phyloP scores from a whole-genome alignment of 176 grass and related monocot species.

The Zea luxurians region DNA sequence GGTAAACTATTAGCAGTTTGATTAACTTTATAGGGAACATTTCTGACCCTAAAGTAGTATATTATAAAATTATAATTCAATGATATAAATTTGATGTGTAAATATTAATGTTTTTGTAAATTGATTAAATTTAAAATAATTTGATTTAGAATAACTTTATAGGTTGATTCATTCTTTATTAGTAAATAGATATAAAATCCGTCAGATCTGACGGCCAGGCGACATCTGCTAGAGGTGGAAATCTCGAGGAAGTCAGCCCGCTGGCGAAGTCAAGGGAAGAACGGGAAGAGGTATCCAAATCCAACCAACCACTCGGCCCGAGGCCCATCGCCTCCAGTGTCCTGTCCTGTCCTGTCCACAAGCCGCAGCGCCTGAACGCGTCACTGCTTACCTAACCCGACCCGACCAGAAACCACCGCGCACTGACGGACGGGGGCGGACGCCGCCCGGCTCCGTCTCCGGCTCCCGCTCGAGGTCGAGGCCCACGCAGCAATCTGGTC shows the following conservation, averaged over 20 bases:
- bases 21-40: no score
- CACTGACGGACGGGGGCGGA: conserved; percentile 11
- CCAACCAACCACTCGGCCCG: neutral
- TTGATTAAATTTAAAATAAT: no score
- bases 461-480: neutral
- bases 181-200: no score
- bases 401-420: neutral
- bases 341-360: neutral
- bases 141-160: no score
- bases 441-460: neutral
- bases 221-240: neutral
- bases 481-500: conserved; percentile 5
- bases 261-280: neutral
- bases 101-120: no score
- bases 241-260: neutral
- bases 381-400: conserved; percentile 47
- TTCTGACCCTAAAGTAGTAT: no score
- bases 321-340: no score
- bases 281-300: neutral
- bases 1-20: no score
- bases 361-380: conserved; percentile 29
- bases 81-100: no score
- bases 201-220: no score
- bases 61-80: no score
- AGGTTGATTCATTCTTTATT: no score